Conservation (phyloP, 2,329 filamentous ascomycete species). For the Calonectria henricotiae region DNA sequence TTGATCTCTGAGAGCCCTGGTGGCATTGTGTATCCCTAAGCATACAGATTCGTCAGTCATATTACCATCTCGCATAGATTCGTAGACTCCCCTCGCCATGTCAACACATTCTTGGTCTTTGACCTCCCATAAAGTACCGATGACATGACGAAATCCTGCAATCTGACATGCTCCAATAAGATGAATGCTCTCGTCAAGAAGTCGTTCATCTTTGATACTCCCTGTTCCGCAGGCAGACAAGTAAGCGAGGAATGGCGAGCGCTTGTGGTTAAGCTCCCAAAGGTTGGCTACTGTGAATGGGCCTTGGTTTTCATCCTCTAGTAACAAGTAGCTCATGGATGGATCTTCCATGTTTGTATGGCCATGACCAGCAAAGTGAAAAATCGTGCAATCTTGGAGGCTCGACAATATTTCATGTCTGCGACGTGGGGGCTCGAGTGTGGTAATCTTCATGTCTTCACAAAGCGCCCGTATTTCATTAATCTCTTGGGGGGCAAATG, state of each 20-base stretch:
- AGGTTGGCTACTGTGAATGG: constrained; percentile 41
- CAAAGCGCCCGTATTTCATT: constrained; percentile 37
- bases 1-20: background rate
- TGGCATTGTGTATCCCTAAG: constrained; percentile 12
- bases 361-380: constrained; percentile 64
- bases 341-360: constrained; percentile 30
- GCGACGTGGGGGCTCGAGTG: constrained; percentile 8
- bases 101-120: constrained; percentile 9
- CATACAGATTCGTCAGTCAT: constrained; percentile 27
- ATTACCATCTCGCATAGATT: background rate
- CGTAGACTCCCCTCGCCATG: constrained; percentile 20
- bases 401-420: constrained; percentile 48
- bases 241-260: constrained; percentile 57
- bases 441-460: background rate
- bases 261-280: constrained; percentile 39
- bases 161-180: constrained; percentile 45
- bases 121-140: constrained; percentile 29
- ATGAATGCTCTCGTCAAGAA: constrained; percentile 60
- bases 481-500: constrained; percentile 45
- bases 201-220: constrained; percentile 38
- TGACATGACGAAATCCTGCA: constrained; percentile 31
- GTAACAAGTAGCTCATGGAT: constrained; percentile 34
- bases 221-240: constrained; percentile 60
- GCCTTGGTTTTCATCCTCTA: constrained; percentile 25
- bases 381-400: constrained; percentile 54